phyloP scores from a whole-genome alignment of 371 early-diverging fungal species.

The Enterospora canceri region DNA sequence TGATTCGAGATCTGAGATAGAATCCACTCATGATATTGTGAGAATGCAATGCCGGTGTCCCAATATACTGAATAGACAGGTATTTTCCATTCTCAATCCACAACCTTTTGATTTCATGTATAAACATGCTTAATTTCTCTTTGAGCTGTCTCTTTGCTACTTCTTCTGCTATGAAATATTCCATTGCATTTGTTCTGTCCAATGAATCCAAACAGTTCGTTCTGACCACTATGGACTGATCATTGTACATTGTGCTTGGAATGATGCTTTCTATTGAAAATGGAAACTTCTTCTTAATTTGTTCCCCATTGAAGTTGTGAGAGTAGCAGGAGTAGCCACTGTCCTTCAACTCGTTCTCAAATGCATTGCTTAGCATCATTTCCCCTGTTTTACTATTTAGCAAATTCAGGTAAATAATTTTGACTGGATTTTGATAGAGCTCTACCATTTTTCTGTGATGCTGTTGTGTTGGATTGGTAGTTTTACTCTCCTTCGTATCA shows the following conservation, averaged over 20 bases:
- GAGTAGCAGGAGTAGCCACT: neutral
- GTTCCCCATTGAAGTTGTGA: conserved; percentile 57
- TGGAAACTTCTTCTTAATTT: neutral
- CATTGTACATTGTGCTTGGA: conserved; percentile 33
- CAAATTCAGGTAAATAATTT: conserved; percentile 70
- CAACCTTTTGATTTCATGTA: conserved; percentile 64
- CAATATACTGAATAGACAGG: conserved; percentile 78
- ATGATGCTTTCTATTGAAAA: conserved; percentile 60
- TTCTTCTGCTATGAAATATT: conserved; percentile 75
- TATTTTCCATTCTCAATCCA: conserved; percentile 98
- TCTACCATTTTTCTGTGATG: neutral
- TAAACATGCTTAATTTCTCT: conserved; percentile 16
- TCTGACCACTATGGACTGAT: conserved; percentile 71
- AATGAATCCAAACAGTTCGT: conserved; percentile 98
- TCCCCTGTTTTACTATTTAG: conserved; percentile 63
- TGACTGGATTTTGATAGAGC: neutral
- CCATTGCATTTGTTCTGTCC: conserved; percentile 94
- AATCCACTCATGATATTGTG: conserved; percentile 70
- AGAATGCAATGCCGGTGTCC: conserved; percentile 89
- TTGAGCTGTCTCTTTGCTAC: no score
- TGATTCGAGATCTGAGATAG: no score
- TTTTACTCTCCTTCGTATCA: no score
- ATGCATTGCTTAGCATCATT: conserved; percentile 45
- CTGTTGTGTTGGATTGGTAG: no score
- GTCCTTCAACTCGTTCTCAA: neutral